A percentile compares a stretch with the other conserved stretches of the same genome.
Conservation (phyloP, 1,139 yeast species). For the Yamadazyma mexicana region DNA sequence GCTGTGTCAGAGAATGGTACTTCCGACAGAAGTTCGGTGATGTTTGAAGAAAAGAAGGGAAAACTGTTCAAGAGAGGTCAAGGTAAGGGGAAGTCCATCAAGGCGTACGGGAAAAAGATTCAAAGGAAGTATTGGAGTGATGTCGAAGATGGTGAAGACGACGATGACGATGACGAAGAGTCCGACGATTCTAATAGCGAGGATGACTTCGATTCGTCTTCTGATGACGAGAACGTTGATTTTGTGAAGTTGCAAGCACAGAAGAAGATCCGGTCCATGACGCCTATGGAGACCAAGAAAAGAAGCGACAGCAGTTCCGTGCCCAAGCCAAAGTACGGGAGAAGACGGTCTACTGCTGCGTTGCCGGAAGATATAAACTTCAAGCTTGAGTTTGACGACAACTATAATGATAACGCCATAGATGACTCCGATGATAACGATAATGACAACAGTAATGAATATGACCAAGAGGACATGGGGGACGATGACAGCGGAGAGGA, state of each 20-base stretch:
- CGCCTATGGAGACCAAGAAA: conserved; percentile 24
- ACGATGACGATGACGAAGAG: conserved; percentile 26
- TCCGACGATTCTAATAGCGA: conserved; percentile 27
- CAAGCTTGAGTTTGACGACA: conserved; percentile 55
- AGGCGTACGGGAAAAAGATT: conserved; percentile 12
- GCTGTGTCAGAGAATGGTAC: conserved; percentile 38
- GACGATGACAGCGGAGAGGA: conserved; percentile 30
- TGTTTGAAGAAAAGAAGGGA: conserved; percentile 7
- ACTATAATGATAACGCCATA: conserved; percentile 19
- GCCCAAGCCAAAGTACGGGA: conserved; percentile 31
- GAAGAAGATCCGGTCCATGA: conserved; percentile 55
- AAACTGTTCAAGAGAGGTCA: conserved; percentile 13
- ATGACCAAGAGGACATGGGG: conserved; percentile 41
- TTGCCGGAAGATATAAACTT: conserved; percentile 55
- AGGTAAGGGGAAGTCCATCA: conserved; percentile 14
- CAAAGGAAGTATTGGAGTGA: conserved; percentile 5
- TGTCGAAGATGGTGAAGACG: conserved; percentile 4
- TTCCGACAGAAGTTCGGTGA: conserved; percentile 16
- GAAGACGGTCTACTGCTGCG: conserved; percentile 41
- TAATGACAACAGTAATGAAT: conserved; percentile 6
- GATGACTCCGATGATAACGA: conserved; percentile 18
- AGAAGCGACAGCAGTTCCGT: conserved; percentile 19
- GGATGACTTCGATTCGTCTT: conserved; percentile 37
- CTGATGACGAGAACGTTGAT: conserved; percentile 69
- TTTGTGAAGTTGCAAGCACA: conserved; percentile 70